These are phyloP conservation scores for Amanita thiersii DNA, from an alignment of 768 basidiomycete genomes.

Conservation along the genomic window DNA sequence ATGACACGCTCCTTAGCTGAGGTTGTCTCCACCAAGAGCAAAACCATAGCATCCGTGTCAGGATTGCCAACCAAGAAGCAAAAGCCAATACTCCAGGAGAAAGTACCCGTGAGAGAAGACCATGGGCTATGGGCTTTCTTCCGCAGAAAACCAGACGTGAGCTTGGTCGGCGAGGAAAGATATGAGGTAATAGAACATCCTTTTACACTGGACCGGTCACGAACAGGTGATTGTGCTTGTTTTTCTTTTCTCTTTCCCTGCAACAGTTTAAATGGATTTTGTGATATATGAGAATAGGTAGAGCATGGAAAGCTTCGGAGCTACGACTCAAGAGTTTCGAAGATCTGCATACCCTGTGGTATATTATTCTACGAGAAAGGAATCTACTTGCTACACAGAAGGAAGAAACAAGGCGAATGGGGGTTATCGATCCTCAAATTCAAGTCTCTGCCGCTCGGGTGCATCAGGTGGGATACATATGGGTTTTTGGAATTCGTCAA, in stretches of 20 bases:
- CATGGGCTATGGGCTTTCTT: slow-evolving; percentile 81
- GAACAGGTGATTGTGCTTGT: slow-evolving; percentile 9
- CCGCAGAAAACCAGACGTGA: slow-evolving; percentile 40
- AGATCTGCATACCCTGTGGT: slow-evolving; percentile 95
- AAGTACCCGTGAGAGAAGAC: slow-evolving; percentile 36
- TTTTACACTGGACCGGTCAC: not conserved
- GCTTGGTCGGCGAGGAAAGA: slow-evolving; percentile 35
- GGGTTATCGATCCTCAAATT: slow-evolving; percentile 23
- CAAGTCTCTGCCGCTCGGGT: slow-evolving; percentile 29
- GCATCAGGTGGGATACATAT: slow-evolving; percentile 30
- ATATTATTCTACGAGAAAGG: slow-evolving; percentile 78
- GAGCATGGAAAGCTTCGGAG: slow-evolving; percentile 82
- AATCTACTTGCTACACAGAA: slow-evolving; percentile 87
- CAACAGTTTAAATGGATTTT: not conserved
- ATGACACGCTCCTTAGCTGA: slow-evolving; percentile 9
- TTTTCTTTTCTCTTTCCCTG: not conserved
- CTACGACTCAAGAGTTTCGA: slow-evolving; percentile 86
- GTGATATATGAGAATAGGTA: slow-evolving; percentile 48
- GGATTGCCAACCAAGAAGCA: slow-evolving; percentile 1
- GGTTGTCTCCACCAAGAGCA: slow-evolving; percentile 5
- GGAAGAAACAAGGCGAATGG: slow-evolving; percentile 66
- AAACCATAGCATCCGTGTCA: not conserved
- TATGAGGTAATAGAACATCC: slow-evolving; percentile 42
- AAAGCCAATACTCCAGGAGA: slow-evolving; percentile 12
- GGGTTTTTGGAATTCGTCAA: slow-evolving; percentile 3